phyloP scores from a whole-genome alignment of 2,329 filamentous ascomycete species.

The Clathrospora elynae region DNA sequence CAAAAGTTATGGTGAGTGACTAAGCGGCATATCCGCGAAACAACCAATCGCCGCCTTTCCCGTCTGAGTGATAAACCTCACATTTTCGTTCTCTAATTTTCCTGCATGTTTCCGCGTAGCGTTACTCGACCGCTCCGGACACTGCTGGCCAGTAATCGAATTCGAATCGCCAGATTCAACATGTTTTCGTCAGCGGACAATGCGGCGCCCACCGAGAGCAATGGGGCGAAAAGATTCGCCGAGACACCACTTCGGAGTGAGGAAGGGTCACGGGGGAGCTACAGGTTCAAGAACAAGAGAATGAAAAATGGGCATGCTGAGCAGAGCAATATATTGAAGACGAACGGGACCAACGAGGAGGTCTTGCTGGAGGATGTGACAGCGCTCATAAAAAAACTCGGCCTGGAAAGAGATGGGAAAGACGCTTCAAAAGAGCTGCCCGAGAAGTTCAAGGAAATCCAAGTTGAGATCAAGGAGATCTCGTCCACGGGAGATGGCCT shows the following conservation, averaged over 20 bases:
- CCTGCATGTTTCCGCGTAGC: slow-evolving; percentile 30
- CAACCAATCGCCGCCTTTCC: slow-evolving; percentile 35
- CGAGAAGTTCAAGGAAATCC: slow-evolving; percentile 72
- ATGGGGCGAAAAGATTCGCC: slow-evolving; percentile 42
- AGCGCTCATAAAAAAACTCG: slow-evolving; percentile 48
- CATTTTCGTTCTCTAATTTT: slow-evolving; percentile 23
- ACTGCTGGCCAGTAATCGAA: slow-evolving; percentile 25
- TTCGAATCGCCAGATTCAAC: slow-evolving; percentile 22
- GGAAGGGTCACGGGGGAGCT: slow-evolving; percentile 43
- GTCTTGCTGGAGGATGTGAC: slow-evolving; percentile 55
- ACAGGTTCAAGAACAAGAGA: slow-evolving; percentile 54
- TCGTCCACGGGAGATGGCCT: slow-evolving; percentile 94
- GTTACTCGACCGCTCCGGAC: slow-evolving; percentile 36
- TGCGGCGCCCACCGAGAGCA: slow-evolving; percentile 38
- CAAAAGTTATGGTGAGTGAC: slow-evolving; percentile 30
- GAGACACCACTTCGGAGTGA: slow-evolving; percentile 42
- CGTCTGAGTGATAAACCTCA: slow-evolving; percentile 33
- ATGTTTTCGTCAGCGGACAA: slow-evolving; percentile 45
- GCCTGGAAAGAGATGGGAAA: slow-evolving; percentile 29
- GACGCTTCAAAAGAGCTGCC: slow-evolving; percentile 55
- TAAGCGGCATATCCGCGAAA: slow-evolving; percentile 19
- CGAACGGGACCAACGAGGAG: slow-evolving; percentile 56
- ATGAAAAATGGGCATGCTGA: slow-evolving; percentile 51
- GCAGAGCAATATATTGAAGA: slow-evolving; percentile 42
- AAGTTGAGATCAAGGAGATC: slow-evolving; percentile 79